These are phyloP conservation scores for Ceratocystis smalleyi DNA, from an alignment of 2,329 filamentous ascomycete genomes.

Conservation along the genomic window DNA sequence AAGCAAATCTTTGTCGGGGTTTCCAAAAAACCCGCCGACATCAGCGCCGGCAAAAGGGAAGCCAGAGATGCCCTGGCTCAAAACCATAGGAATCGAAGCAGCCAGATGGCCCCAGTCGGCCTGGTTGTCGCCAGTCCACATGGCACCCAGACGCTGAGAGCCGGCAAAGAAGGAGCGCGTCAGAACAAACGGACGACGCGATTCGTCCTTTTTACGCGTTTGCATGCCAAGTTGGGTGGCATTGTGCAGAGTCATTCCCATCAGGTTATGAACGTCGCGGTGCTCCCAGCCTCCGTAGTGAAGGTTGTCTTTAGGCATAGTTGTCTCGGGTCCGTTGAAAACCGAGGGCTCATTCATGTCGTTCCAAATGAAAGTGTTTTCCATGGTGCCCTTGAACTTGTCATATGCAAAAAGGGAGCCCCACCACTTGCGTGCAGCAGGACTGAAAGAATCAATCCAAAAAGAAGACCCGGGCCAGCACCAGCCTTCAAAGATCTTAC, in stretches of 20 bases:
- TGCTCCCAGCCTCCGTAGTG: slow-evolving; percentile 90
- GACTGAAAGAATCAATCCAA: slow-evolving; percentile 94
- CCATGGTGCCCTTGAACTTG: slow-evolving; percentile 67
- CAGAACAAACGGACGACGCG: slow-evolving; percentile 75
- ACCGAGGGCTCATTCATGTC: slow-evolving; percentile 99
- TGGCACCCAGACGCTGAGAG: slow-evolving; percentile 75
- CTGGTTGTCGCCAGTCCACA: slow-evolving; percentile 99
- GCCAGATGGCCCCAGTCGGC: slow-evolving; percentile 82
- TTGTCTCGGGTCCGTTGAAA: slow-evolving; percentile 95
- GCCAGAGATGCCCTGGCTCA: slow-evolving; percentile 82
- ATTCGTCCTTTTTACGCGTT: slow-evolving; percentile 71
- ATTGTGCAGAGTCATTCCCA: slow-evolving; percentile 90
- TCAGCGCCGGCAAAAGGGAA: slow-evolving; percentile 92
- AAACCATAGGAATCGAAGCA: slow-evolving; percentile 81
- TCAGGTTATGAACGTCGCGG: slow-evolving; percentile 87
- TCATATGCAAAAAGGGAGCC: slow-evolving; percentile 73
- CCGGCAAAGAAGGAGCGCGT: slow-evolving; percentile 88
- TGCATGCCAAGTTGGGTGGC: slow-evolving; percentile 77
- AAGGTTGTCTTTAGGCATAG: slow-evolving; percentile 97
- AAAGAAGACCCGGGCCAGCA: slow-evolving; percentile 96
- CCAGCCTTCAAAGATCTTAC: slow-evolving; percentile 83
- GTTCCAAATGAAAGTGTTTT: slow-evolving; percentile 94
- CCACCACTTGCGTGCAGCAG: slow-evolving; percentile 87
- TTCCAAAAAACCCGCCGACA: slow-evolving; percentile 95
- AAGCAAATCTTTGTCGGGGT: slow-evolving; percentile 81